A percentile compares a stretch with the other conserved stretches of the same genome.
Conservation (phyloP, 768 basidiomycete species). For the Lactifluus pinguis region DNA sequence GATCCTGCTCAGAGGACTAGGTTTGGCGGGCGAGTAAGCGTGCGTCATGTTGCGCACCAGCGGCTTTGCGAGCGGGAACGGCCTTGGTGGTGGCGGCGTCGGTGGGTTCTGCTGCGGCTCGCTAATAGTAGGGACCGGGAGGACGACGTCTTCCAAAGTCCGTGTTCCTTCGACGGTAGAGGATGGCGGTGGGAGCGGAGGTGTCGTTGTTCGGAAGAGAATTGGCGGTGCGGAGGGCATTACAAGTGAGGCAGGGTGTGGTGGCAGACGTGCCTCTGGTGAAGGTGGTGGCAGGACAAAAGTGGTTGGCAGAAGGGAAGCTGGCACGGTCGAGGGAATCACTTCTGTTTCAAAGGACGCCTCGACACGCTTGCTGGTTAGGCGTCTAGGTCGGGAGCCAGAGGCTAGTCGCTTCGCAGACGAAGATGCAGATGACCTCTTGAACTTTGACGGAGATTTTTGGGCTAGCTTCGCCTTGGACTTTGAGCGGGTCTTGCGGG, state of each 20-base stretch:
- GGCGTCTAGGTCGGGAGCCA: constrained; percentile 27
- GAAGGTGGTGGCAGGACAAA: constrained; percentile 77
- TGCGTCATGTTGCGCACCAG: constrained; percentile 62
- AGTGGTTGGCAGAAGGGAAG: constrained; percentile 46
- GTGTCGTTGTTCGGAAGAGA: constrained; percentile 9
- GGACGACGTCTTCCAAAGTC: too few relatives aligned
- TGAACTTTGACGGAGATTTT: constrained; percentile 7
- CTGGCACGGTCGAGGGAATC: constrained; percentile 27
- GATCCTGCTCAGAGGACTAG: constrained; percentile 74
- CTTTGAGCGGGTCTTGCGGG: constrained; percentile 14
- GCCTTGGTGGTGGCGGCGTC: constrained; percentile 29
- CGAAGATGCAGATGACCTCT: constrained; percentile 23
- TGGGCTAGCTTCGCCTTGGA: neutral
- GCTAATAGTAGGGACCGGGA: too few relatives aligned
- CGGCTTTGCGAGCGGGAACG: constrained; percentile 67
- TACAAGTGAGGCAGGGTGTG: constrained; percentile 33
- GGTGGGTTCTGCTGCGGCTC: constrained; percentile 22
- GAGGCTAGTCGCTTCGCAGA: constrained; percentile 28
- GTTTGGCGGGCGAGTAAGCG: constrained; percentile 73
- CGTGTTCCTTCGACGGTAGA: neutral
- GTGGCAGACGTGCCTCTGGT: constrained; percentile 55
- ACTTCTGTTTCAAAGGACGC: constrained; percentile 48
- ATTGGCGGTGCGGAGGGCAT: constrained; percentile 9
- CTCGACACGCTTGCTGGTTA: constrained; percentile 22
- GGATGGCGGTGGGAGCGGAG: neutral